Base-by-base conservation (phyloP, 2,329 filamentous ascomycete genomes). In the Parascedosporium putredinis region DNA sequence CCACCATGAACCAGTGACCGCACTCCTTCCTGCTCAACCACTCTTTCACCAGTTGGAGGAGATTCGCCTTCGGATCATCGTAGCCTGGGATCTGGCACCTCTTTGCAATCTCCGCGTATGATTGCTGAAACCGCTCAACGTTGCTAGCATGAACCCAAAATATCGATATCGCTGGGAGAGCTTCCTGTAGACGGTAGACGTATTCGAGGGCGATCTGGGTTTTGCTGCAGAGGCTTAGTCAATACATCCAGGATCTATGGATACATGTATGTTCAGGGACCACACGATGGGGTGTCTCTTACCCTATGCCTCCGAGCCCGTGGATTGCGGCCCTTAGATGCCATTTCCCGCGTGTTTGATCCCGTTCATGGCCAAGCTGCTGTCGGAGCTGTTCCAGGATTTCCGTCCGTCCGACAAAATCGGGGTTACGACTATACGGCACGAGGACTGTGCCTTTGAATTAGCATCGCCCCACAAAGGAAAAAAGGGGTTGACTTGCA, bases 101-200 rank as follows among this genome's bases (percentile, higher is more conserved):
- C 34, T 58, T 40, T 2, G 62, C 60, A 27, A 64, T 60, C 0
- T 45, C 55, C 24, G 51, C 36, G 38, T 56, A 65, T 4, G 57
- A 49, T 50, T 62, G 51, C 3, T 55, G 57, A 45, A 65, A 64
- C 3, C 58, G 60, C 10, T 62, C 56, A 0, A 51, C 33, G 50
- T 52, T 66, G 52, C 59, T 63, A 1, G 60, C 64, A 44, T 64
- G 59, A 14, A 67, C 56, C 64, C 63, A 66, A 45, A 64, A 65
- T 0, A 67, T 49, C 0, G 62, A 64, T 4, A 56, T 48, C 1
- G 61, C 57, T 2, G 55, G 55, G 9, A 33, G 45, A 9, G 27
- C 45, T 8, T 56, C 38, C 2, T 34, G 50, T 3, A 60, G 45
- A 58, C 58, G 56, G 46, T 59, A 59, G 6, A 49, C 52, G 25